Evolutionary conservation across 208 protist species (phyloP).

Genomic region (Kentomonas sorsogonicus): DNA sequence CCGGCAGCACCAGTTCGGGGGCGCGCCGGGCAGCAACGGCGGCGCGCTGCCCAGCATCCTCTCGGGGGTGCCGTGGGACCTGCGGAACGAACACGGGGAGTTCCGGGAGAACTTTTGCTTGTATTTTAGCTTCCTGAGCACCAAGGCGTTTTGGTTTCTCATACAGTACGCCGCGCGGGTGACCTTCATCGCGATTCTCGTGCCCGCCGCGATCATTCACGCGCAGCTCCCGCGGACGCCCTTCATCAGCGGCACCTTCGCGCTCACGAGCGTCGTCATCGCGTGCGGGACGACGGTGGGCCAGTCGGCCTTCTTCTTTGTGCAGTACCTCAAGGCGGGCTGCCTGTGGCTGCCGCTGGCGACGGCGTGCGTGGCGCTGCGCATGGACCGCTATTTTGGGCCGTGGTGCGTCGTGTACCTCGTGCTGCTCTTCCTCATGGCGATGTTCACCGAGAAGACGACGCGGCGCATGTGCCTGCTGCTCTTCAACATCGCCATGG

Average conservation of each 20-base stretch:
- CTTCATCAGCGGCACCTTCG: slow-evolving; percentile 46
- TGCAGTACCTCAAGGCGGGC: slow-evolving; percentile 48
- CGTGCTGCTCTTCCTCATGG: slow-evolving; percentile 54
- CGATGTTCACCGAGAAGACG: slow-evolving; percentile 40
- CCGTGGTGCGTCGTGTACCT: slow-evolving; percentile 66
- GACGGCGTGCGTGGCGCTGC: slow-evolving; percentile 37
- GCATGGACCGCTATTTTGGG: slow-evolving; percentile 32
- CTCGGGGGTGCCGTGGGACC: slow-evolving; percentile 47
- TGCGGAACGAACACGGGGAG: slow-evolving; percentile 28
- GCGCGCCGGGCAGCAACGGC: neutral
- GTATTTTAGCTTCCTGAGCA: slow-evolving; percentile 48
- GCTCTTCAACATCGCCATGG: slow-evolving; percentile 59
- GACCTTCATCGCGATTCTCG: slow-evolving; percentile 57
- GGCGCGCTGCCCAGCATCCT: neutral
- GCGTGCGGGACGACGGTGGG: slow-evolving; percentile 47
- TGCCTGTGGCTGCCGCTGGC: slow-evolving; percentile 64
- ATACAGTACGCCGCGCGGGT: slow-evolving; percentile 61
- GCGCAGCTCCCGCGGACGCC: slow-evolving; percentile 19
- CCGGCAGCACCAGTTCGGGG: neutral
- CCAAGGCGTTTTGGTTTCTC: slow-evolving; percentile 60
- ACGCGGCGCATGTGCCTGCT: slow-evolving; percentile 56
- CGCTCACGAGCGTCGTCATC: slow-evolving; percentile 45
- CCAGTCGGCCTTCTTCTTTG: slow-evolving; percentile 36
- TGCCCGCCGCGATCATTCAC: slow-evolving; percentile 52
- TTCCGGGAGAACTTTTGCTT: slow-evolving; percentile 20